Evolutionary conservation across 208 protist genomes (phyloP).

Genomic region (Borovskyia barvae): DNA sequence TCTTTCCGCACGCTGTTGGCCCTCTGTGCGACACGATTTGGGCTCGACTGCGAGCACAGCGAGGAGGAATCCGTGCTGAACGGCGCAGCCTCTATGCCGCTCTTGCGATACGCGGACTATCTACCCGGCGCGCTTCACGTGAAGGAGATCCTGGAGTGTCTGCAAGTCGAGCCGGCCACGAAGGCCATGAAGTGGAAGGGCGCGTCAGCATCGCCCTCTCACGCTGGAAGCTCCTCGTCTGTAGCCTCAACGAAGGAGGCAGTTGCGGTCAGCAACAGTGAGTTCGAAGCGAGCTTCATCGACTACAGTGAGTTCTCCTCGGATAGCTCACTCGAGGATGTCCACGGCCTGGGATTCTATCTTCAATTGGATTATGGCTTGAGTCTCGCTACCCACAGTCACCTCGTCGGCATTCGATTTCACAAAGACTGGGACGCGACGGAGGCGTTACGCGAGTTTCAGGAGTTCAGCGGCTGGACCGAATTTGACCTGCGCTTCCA

Average conservation of each 20-base stretch:
- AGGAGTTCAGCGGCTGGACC: conserved; percentile 76
- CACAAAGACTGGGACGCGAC: conserved; percentile 52
- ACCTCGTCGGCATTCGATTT: conserved; percentile 73
- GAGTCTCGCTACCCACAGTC: conserved; percentile 69
- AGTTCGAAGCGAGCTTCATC: conserved; percentile 70
- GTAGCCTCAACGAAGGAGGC: not conserved
- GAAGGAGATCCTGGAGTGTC: conserved; percentile 62
- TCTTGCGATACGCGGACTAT: conserved; percentile 84
- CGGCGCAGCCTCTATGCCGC: conserved; percentile 62
- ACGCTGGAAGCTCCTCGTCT: not conserved
- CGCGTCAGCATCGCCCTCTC: not conserved
- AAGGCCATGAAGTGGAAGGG: conserved; percentile 24
- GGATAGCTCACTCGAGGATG: conserved; percentile 59
- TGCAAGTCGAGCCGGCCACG: conserved; percentile 35
- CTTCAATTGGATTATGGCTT: conserved; percentile 75
- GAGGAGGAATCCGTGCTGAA: conserved; percentile 47
- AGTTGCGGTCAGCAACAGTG: conserved; percentile 19
- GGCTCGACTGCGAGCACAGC: conserved; percentile 43
- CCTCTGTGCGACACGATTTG: conserved; percentile 68
- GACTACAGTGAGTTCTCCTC: conserved; percentile 74
- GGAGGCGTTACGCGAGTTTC: conserved; percentile 68
- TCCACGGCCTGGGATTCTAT: conserved; percentile 75
- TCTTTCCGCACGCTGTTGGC: conserved; percentile 75
- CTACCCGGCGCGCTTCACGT: conserved; percentile 70
- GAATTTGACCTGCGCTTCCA: conserved; percentile 75